Conservation (phyloP, 2,329 filamentous ascomycete genomes). For the Tolypocladium album region DNA sequence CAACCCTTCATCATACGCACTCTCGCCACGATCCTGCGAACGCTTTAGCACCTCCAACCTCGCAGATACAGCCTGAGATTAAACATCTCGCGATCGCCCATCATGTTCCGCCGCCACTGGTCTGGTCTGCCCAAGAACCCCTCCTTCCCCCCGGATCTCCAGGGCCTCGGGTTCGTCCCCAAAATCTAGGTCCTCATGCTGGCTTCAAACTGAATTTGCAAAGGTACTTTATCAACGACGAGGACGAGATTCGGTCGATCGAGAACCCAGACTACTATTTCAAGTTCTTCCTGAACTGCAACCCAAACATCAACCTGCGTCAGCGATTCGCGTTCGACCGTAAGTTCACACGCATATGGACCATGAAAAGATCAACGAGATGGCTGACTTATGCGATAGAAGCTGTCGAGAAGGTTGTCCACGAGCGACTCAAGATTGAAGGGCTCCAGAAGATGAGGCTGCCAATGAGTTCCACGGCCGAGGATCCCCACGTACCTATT, state of each 20-base stretch:
- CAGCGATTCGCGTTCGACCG: slow-evolving; percentile 67
- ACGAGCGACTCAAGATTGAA: slow-evolving; percentile 47
- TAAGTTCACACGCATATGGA: slow-evolving; percentile 23
- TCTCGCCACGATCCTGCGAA: too few species aligned
- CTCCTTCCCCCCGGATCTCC: slow-evolving; percentile 52
- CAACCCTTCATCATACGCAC: not conserved
- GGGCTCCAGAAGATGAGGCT: slow-evolving; percentile 51
- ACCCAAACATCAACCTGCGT: slow-evolving; percentile 65
- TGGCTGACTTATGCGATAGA: slow-evolving; percentile 26
- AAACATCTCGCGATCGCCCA: not conserved
- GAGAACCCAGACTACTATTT: slow-evolving; percentile 58
- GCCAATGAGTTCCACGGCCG: slow-evolving; percentile 38
- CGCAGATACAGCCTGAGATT: not conserved
- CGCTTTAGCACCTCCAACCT: not conserved
- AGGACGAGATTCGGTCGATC: slow-evolving; percentile 65
- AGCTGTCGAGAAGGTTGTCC: slow-evolving; percentile 50
- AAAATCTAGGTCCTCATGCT: not conserved
- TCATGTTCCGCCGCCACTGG: slow-evolving; percentile 64
- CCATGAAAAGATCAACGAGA: not conserved
- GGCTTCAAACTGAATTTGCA: not conserved
- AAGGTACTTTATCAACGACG: slow-evolving; percentile 69
- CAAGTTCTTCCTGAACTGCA: slow-evolving; percentile 62
- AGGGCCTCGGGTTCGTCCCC: slow-evolving; percentile 57
- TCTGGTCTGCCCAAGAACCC: slow-evolving; percentile 61
- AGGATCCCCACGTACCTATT: slow-evolving; percentile 56